These are phyloP conservation scores for Cynanchum wilfordii DNA, from an alignment of 257 asterid species.

Conservation along the genomic window DNA sequence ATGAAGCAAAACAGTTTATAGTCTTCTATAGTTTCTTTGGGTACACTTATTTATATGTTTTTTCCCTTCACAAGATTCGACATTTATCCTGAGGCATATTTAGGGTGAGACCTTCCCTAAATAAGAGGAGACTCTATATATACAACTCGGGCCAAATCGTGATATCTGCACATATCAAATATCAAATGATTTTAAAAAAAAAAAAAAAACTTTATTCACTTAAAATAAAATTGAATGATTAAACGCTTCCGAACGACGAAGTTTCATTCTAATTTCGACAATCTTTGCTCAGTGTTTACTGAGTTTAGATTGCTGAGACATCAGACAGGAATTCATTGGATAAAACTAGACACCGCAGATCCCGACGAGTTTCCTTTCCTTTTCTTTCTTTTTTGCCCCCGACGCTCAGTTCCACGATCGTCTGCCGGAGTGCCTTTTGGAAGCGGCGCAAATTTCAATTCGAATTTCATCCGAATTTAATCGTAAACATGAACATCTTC, in stretches of 20 bases:
- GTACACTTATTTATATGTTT: too few species aligned
- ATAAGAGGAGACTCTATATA: too few species aligned
- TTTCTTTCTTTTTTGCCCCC: background rate
- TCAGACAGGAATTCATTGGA: background rate
- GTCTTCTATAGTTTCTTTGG: too few species aligned
- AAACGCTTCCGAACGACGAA: background rate
- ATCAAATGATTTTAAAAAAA: too few species aligned
- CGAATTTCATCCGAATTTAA: background rate
- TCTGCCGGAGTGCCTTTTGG: background rate
- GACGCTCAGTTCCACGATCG: background rate
- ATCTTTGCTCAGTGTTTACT: background rate
- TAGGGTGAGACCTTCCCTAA: too few species aligned
- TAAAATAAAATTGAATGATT: background rate
- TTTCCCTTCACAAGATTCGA: too few species aligned
- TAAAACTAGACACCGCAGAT: background rate
- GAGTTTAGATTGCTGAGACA: background rate
- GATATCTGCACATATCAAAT: too few species aligned
- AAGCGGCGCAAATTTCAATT: background rate
- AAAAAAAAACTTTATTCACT: background rate
- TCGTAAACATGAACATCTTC: constrained; percentile 57
- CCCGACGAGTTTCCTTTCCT: background rate
- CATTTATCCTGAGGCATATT: too few species aligned
- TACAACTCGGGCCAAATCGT: too few species aligned
- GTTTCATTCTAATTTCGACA: background rate
- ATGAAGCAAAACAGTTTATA: too few species aligned